Conservation (phyloP, 2,329 filamentous ascomycete genomes). For the Arthrobotrys megalospora region DNA sequence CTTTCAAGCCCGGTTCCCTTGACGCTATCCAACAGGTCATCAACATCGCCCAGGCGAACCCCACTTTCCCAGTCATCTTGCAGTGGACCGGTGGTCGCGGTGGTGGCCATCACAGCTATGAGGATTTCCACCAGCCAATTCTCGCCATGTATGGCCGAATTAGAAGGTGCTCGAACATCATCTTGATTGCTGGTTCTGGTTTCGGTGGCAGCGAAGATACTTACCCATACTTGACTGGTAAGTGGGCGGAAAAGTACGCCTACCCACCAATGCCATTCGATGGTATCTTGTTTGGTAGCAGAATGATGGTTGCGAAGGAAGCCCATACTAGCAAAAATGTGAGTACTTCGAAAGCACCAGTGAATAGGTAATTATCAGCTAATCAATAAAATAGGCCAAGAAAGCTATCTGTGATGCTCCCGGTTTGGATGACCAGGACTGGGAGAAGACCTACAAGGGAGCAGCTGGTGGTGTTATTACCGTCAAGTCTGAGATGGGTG, state of each 20-base stretch:
- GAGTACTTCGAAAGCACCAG: conserved; percentile 25
- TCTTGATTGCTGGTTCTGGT: conserved; percentile 89
- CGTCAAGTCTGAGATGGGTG: conserved; percentile 98
- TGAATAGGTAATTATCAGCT: neutral
- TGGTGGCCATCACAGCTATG: conserved; percentile 93
- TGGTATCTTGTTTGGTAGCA: conserved; percentile 89
- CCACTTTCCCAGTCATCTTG: conserved; percentile 89
- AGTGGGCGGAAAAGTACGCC: conserved; percentile 87
- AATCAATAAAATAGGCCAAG: conserved; percentile 74
- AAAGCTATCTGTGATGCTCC: conserved; percentile 89
- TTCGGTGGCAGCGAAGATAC: conserved; percentile 92
- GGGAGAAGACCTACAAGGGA: conserved; percentile 95
- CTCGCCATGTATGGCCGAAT: conserved; percentile 92
- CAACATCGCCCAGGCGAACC: conserved; percentile 94
- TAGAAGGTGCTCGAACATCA: conserved; percentile 86
- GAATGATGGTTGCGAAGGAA: conserved; percentile 96
- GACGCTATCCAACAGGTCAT: conserved; percentile 91
- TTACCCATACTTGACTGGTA: conserved; percentile 90
- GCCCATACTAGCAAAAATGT: conserved; percentile 84
- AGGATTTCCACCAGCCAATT: conserved; percentile 94
- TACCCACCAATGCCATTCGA: conserved; percentile 96
- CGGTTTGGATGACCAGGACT: conserved; percentile 84
- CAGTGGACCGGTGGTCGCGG: conserved; percentile 97
- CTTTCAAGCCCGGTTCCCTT: conserved; percentile 92
- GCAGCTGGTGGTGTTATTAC: conserved; percentile 94